phyloP scores from a whole-genome alignment of 495 filamentous ascomycete genomes.

The Clohesyomyces aquaticus region DNA sequence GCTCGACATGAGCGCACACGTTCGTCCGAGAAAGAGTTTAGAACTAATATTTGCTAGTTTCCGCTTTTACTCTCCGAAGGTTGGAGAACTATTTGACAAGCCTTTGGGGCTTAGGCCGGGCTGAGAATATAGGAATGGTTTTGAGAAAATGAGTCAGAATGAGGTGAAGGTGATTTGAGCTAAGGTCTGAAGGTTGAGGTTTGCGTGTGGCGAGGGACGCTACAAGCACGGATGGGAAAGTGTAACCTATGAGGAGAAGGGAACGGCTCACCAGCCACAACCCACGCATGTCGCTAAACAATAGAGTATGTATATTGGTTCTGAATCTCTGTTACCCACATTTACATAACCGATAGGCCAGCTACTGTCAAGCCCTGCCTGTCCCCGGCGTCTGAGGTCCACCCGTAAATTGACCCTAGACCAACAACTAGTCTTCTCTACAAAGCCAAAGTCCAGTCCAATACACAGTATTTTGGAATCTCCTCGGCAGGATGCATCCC shows the following conservation, averaged over 20 bases:
- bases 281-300: too few relatives aligned
- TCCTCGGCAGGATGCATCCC: too few relatives aligned
- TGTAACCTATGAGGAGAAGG: background rate
- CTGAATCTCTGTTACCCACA: too few relatives aligned
- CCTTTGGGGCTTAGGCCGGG: too few relatives aligned
- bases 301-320: too few relatives aligned
- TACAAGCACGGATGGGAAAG: constrained; percentile 3
- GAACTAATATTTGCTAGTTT: constrained; percentile 16
- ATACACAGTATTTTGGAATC: constrained; percentile 15
- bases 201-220: constrained; percentile 1
- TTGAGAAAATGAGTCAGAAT: too few relatives aligned
- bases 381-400: background rate
- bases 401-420: background rate
- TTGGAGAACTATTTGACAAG: too few relatives aligned
- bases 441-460: too few relatives aligned
- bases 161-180: too few relatives aligned
- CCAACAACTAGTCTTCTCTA: too few relatives aligned
- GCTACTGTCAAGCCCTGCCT: background rate
- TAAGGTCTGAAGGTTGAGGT: background rate
- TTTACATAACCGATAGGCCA: background rate
- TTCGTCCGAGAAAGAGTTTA: background rate
- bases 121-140: too few relatives aligned
- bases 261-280: background rate
- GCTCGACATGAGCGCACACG: constrained; percentile 16
- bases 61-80: too few relatives aligned